Conservation (phyloP, 78 protist species). For the Protostelium mycophagum region DNA sequence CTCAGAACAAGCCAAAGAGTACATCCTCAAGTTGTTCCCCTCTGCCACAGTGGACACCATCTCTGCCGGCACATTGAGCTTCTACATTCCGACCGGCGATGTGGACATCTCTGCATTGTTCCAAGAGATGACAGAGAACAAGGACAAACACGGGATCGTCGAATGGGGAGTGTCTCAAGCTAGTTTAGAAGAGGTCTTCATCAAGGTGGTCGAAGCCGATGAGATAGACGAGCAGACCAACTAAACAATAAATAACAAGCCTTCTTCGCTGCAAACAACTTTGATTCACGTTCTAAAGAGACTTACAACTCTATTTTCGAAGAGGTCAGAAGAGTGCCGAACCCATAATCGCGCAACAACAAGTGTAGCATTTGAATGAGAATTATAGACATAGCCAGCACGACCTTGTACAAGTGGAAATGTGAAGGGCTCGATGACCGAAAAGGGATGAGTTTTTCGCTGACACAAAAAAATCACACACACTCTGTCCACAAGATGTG, state of each 20-base stretch:
- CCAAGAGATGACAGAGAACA: background rate
- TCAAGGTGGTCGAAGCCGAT: conserved; percentile 1
- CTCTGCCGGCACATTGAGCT: background rate
- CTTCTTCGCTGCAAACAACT: too few relatives aligned
- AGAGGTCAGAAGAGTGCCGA: too few relatives aligned
- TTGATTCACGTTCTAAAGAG: too few relatives aligned
- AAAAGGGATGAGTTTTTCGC: too few relatives aligned
- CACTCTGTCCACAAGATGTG: too few relatives aligned
- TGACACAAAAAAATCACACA: too few relatives aligned
- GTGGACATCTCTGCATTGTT: background rate
- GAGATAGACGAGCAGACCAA: background rate
- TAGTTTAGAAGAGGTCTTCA: conserved; percentile 14
- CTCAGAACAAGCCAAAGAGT: background rate
- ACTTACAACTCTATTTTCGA: too few relatives aligned
- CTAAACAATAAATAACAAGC: background rate
- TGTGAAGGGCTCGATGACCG: too few relatives aligned
- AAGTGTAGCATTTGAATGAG: too few relatives aligned
- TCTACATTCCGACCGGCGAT: background rate
- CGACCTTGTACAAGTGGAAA: too few relatives aligned
- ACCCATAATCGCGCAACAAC: too few relatives aligned
- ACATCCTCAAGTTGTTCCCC: background rate
- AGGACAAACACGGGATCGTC: background rate
- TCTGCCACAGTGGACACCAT: background rate
- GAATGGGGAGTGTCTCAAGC: conserved; percentile 21
- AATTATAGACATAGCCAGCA: too few relatives aligned